phyloP scores from a whole-genome alignment of 352 stramenopile genomes.

The Phytophthora citrophthora region DNA sequence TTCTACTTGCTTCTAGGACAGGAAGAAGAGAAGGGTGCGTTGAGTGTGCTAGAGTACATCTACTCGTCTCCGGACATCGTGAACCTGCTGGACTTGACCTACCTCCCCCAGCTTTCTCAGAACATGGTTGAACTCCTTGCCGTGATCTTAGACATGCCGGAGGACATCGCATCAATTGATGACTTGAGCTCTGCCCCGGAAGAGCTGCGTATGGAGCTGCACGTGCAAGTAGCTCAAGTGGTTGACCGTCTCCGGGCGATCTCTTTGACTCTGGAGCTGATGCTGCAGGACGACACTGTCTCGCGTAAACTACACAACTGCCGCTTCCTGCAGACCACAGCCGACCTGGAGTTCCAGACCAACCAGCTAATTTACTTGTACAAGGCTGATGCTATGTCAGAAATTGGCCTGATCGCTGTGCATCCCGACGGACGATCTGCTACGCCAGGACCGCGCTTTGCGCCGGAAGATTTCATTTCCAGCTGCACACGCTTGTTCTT shows the following conservation, averaged over 20 bases:
- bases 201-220: constrained; percentile 63
- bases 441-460: constrained; percentile 48
- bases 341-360: constrained; percentile 72
- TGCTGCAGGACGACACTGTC: constrained; percentile 60
- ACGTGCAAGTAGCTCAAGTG: constrained; percentile 72
- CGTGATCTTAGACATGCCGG: constrained; percentile 81
- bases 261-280: constrained; percentile 56
- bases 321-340: constrained; percentile 64
- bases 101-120: constrained; percentile 63
- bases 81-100: constrained; percentile 61
- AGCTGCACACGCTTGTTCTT: constrained; percentile 85
- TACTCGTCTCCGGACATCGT: constrained; percentile 65
- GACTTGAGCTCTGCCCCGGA: constrained; percentile 38
- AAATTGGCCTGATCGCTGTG: constrained; percentile 59
- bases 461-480: constrained; percentile 71
- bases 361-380: constrained; percentile 74
- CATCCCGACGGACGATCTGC: constrained; percentile 39
- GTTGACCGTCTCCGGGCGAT: constrained; percentile 59
- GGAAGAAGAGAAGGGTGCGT: constrained; percentile 49
- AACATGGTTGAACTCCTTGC: constrained; percentile 79
- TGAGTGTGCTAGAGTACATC: constrained; percentile 72
- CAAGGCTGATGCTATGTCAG: constrained; percentile 62
- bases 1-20: constrained; percentile 74
- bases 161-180: constrained; percentile 69
- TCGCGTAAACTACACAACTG: constrained; percentile 61